phyloP scores from a whole-genome alignment of 768 basidiomycete genomes.

The Lyophyllum atratum region DNA sequence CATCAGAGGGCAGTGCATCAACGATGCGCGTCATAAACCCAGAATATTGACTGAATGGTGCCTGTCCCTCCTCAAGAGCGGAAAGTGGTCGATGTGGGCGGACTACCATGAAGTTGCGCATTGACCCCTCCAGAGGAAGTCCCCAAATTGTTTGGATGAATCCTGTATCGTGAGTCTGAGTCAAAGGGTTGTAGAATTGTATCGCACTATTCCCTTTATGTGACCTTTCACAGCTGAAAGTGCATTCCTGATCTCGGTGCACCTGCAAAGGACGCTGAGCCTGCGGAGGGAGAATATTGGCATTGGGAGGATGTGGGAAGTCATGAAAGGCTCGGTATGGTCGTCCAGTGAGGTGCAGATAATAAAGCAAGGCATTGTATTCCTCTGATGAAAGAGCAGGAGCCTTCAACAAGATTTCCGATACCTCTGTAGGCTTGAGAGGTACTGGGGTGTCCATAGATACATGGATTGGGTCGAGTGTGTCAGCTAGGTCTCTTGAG shows the following conservation, averaged over 20 bases:
- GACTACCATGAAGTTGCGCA: constrained; percentile 22
- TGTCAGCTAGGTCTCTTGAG: constrained; percentile 4
- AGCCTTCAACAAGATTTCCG: constrained; percentile 12
- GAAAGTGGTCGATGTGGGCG: constrained; percentile 17
- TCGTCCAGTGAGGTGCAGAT: constrained; percentile 15
- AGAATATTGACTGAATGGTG: constrained; percentile 20
- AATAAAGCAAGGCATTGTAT: constrained; percentile 17
- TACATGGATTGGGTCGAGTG: constrained; percentile 4
- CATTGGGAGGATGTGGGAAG: constrained; percentile 14
- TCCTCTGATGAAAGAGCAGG: constrained; percentile 8
- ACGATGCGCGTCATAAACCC: constrained; percentile 18
- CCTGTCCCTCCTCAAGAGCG: constrained; percentile 4
- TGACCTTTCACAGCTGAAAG: constrained; percentile 19
- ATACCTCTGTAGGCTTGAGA: constrained; percentile 1
- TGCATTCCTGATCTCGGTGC: constrained; percentile 11
- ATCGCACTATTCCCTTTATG: constrained; percentile 25
- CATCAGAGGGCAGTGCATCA: constrained; percentile 9
- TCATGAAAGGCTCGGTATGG: constrained; percentile 11
- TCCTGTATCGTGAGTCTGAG: constrained; percentile 12
- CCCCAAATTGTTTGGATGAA: constrained; percentile 17
- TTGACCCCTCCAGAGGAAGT: constrained; percentile 19
- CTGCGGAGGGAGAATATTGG: constrained; percentile 15
- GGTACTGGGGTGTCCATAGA: not conserved
- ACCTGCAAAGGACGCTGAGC: constrained; percentile 12
- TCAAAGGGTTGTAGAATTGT: constrained; percentile 19